phyloP scores from a whole-genome alignment of 345 rosid genomes.

The Gossypium mustelinum region DNA sequence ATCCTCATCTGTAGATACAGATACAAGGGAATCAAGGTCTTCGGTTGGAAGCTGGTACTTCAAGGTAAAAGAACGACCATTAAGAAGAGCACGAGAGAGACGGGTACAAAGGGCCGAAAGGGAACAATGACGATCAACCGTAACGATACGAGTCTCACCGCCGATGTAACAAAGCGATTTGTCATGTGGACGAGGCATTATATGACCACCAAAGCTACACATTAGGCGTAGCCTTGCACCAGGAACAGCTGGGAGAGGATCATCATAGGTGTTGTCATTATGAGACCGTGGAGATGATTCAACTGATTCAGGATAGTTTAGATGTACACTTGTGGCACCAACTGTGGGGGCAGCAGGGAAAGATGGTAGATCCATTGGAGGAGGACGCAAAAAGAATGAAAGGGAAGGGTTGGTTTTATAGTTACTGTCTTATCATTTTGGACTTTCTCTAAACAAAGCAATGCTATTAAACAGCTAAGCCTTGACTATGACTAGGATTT shows the following conservation, averaged over 20 bases:
- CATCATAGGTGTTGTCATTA: conserved; percentile 19
- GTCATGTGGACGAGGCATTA: conserved; percentile 90
- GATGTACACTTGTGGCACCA: conserved; percentile 26
- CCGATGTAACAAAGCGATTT: conserved; percentile 67
- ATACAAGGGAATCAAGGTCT: conserved; percentile 81
- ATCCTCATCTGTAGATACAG: conserved; percentile 75
- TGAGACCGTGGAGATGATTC: conserved; percentile 57
- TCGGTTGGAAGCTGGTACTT: conserved; percentile 86
- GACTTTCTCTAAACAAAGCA: background rate
- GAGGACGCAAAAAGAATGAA: background rate
- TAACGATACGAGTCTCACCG: conserved; percentile 68
- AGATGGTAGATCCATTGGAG: conserved; percentile 39
- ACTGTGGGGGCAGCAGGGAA: conserved; percentile 18
- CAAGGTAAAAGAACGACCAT: conserved; percentile 58
- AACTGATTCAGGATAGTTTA: conserved; percentile 31
- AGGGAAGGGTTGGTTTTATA: conserved; percentile 4
- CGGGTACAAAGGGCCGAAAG: conserved; percentile 46
- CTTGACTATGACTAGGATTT: background rate
- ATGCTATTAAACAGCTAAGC: background rate
- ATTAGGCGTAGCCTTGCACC: conserved; percentile 71
- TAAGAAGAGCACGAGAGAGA: conserved; percentile 61
- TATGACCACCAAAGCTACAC: conserved; percentile 88
- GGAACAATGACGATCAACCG: conserved; percentile 58
- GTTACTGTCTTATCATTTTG: background rate
- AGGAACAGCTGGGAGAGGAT: conserved; percentile 52